Percentiles rank a stretch among this genome's conserved stretches.
Evolutionary conservation across 164 flowering plant genomes (phyloP).

Genomic region (Litsea cubeba): DNA sequence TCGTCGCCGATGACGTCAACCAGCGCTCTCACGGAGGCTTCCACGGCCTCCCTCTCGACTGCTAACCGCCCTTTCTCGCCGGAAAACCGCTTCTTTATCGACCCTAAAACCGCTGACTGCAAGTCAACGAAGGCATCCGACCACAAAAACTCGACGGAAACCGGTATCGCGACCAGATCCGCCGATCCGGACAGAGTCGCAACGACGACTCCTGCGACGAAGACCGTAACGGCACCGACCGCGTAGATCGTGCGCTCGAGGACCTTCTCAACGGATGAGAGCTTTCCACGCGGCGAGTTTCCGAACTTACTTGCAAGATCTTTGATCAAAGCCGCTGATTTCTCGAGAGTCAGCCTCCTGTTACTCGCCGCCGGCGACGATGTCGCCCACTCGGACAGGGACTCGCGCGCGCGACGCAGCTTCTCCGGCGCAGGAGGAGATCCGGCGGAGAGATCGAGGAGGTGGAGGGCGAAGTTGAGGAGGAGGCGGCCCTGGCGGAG

Average conservation of each 20-base stretch:
- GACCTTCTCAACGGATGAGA: constrained; percentile 17
- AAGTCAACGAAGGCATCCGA: constrained; percentile 21
- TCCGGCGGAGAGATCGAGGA: constrained; percentile 8
- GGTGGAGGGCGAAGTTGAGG: constrained; percentile 18
- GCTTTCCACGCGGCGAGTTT: constrained; percentile 21
- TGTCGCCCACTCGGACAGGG: constrained; percentile 18
- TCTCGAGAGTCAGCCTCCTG: constrained; percentile 1
- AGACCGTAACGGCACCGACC: constrained; percentile 24
- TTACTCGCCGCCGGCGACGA: not conserved
- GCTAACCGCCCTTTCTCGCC: constrained; percentile 7
- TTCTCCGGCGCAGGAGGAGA: constrained; percentile 10
- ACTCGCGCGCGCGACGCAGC: constrained; percentile 21
- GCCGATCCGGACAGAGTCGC: constrained; percentile 17
- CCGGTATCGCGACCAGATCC: constrained; percentile 7
- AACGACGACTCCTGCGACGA: constrained; percentile 21
- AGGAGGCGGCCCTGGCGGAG: constrained; percentile 23
- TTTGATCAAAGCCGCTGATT: constrained; percentile 19
- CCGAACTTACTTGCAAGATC: constrained; percentile 13
- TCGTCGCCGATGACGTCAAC: constrained; percentile 17
- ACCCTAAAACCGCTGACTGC: constrained; percentile 10
- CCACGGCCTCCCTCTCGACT: constrained; percentile 20
- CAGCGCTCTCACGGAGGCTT: constrained; percentile 11
- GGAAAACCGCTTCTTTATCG: constrained; percentile 9
- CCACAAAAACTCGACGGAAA: constrained; percentile 28
- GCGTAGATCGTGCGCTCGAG: constrained; percentile 26